Conservation (phyloP, 352 stramenopile genomes). For the Globisporangium abappressorium region DNA sequence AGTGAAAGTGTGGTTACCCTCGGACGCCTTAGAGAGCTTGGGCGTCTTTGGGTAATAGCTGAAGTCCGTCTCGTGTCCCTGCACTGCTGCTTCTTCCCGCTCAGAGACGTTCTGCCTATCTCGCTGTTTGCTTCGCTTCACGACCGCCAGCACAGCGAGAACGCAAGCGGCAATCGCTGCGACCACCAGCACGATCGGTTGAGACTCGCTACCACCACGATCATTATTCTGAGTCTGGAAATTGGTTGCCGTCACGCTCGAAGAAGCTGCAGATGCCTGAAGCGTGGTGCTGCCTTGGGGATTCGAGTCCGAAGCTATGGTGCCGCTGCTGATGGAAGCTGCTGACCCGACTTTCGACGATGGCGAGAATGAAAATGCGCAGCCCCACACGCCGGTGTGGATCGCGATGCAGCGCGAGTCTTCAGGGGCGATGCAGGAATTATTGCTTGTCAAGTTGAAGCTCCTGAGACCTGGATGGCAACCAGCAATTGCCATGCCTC, state of each 20-base stretch:
- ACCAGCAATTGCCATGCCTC: not conserved
- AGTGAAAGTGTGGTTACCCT: not conserved
- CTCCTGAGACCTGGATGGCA: not conserved
- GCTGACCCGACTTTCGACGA: not conserved
- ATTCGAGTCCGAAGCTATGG: not conserved
- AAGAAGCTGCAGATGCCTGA: not conserved
- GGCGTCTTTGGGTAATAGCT: conserved; percentile 10
- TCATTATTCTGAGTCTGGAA: not conserved
- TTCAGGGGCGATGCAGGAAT: conserved; percentile 6
- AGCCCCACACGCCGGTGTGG: conserved; percentile 1
- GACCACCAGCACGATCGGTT: conserved; percentile 1
- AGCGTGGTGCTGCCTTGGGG: not conserved
- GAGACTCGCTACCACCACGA: not conserved
- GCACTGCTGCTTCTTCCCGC: not conserved
- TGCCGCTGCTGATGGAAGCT: not conserved
- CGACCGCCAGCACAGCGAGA: conserved; percentile 6
- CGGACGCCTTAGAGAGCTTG: not conserved
- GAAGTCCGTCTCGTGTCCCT: not conserved
- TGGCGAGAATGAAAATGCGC: conserved; percentile 1
- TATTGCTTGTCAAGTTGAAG: conserved; percentile 1
- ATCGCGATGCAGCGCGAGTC: conserved; percentile 1
- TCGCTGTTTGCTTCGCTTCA: conserved; percentile 2
- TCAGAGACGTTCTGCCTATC: not conserved
- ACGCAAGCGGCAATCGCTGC: not conserved
- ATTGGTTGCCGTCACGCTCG: not conserved